A percentile compares a stretch with the other conserved stretches of the same genome.
Conservation (phyloP, 768 basidiomycete genomes). For the Serendipita vermifera region DNA sequence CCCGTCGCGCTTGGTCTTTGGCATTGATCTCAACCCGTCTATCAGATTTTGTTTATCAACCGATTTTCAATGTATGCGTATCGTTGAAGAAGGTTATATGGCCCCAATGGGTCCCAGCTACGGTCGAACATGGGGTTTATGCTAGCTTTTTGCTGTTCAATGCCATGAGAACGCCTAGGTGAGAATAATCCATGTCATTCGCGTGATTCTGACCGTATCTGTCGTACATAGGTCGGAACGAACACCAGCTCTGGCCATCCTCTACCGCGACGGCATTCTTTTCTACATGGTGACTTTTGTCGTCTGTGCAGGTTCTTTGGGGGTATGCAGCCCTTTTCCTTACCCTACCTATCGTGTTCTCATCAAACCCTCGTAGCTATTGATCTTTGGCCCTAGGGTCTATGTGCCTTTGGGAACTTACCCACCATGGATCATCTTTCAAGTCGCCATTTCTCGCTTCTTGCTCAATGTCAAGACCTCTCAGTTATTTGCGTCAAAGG, state of each 20-base stretch:
- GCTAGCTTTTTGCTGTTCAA: neutral
- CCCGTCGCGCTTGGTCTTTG: too few species aligned
- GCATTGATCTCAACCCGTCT: too few species aligned
- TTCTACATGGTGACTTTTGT: neutral
- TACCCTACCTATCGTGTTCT: too few species aligned
- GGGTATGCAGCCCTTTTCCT: neutral
- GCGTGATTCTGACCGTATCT: too few species aligned
- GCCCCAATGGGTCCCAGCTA: neutral
- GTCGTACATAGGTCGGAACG: too few species aligned
- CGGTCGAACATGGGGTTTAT: constrained; percentile 1
- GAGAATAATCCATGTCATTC: too few species aligned
- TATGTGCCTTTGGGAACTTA: neutral
- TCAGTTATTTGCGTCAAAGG: neutral
- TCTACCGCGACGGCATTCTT: neutral
- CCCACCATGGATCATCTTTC: neutral
- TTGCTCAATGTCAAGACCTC: neutral
- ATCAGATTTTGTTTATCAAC: neutral
- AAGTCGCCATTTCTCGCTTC: neutral
- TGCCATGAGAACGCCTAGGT: neutral
- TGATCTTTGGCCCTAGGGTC: neutral
- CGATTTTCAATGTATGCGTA: neutral
- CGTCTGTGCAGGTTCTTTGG: neutral
- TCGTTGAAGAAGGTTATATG: neutral
- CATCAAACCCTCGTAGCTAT: neutral
- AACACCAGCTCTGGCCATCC: neutral